phyloP scores from a whole-genome alignment of 2,329 filamentous ascomycete genomes.

The Tolypocladium paradoxum region DNA sequence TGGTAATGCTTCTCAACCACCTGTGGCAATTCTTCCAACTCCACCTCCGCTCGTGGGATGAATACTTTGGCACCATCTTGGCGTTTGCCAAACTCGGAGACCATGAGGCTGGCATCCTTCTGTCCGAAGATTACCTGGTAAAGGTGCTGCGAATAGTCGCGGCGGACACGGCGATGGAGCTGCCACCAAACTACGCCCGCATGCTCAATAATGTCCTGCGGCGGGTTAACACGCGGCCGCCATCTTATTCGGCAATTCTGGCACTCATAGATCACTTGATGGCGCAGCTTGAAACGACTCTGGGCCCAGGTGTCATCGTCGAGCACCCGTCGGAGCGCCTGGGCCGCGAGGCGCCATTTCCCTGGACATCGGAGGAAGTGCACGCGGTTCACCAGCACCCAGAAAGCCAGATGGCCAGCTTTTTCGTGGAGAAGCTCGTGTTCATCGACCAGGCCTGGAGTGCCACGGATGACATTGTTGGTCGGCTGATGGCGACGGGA shows the following conservation, averaged over 20 bases:
- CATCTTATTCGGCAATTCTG: slow-evolving; percentile 44
- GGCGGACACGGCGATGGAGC: slow-evolving; percentile 42
- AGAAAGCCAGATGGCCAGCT: slow-evolving; percentile 23
- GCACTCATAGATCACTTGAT: slow-evolving; percentile 36
- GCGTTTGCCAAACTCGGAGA: slow-evolving; percentile 53
- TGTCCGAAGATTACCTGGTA: slow-evolving; percentile 50
- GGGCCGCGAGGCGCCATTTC: slow-evolving; percentile 22
- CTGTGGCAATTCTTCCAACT: slow-evolving; percentile 55
- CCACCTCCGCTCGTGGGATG: slow-evolving; percentile 58
- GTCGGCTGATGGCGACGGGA: slow-evolving; percentile 42
- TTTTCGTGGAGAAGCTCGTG: slow-evolving; percentile 58
- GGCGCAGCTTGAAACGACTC: slow-evolving; percentile 26
- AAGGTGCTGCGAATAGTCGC: slow-evolving; percentile 49
- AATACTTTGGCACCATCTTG: slow-evolving; percentile 63
- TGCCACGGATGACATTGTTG: slow-evolving; percentile 45
- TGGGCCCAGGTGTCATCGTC: slow-evolving; percentile 23
- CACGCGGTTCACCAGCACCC: slow-evolving; percentile 30
- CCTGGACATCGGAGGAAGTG: slow-evolving; percentile 35
- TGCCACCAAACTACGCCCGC: slow-evolving; percentile 43
- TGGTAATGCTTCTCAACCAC: slow-evolving; percentile 37
- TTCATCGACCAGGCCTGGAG: slow-evolving; percentile 45
- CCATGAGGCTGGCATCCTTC: slow-evolving; percentile 44
- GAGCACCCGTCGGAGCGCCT: slow-evolving; percentile 30
- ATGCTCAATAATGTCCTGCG: slow-evolving; percentile 43
- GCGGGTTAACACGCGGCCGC: slow-evolving; percentile 36